Conservation (phyloP, 805 yeast genomes). For the Lipomyces sp. region DNA sequence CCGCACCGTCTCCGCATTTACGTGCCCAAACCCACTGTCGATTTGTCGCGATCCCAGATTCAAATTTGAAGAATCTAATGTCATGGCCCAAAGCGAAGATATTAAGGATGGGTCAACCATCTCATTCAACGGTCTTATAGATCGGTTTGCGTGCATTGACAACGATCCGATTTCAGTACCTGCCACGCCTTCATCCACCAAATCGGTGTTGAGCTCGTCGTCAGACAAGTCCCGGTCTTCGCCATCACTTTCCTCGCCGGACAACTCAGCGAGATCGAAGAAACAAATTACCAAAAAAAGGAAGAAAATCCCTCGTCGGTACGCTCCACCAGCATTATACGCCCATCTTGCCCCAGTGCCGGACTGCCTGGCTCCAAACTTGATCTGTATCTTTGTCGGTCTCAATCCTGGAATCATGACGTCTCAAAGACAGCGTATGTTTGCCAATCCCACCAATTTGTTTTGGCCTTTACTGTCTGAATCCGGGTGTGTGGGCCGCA, state of each 20-base stretch:
- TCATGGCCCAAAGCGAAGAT: background rate
- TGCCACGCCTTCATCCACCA: background rate
- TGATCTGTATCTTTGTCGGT: conserved; percentile 64
- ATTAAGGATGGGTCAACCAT: background rate
- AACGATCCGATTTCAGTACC: background rate
- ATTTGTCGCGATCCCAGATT: too few relatives aligned
- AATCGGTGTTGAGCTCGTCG: background rate
- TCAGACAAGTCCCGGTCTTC: background rate
- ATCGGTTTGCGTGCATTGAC: conserved; percentile 7
- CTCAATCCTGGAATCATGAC: conserved; percentile 74
- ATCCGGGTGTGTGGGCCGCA: conserved; percentile 51
- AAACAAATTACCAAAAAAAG: conserved; percentile 13
- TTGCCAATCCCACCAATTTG: conserved; percentile 69
- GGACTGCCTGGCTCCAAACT: conserved; percentile 39
- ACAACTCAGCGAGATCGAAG: background rate
- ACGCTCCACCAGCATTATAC: conserved; percentile 37
- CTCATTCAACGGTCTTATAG: conserved; percentile 20
- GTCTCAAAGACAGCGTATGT: conserved; percentile 65
- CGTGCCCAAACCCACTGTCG: too few relatives aligned
- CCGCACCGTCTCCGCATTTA: too few relatives aligned
- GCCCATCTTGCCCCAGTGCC: conserved; percentile 36
- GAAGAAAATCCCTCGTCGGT: conserved; percentile 18
- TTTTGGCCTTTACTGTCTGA: conserved; percentile 70
- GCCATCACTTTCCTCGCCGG: background rate
- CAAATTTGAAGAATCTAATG: background rate